Conservation (phyloP, 129 eudicot species). For the Cynara cardunculus region DNA sequence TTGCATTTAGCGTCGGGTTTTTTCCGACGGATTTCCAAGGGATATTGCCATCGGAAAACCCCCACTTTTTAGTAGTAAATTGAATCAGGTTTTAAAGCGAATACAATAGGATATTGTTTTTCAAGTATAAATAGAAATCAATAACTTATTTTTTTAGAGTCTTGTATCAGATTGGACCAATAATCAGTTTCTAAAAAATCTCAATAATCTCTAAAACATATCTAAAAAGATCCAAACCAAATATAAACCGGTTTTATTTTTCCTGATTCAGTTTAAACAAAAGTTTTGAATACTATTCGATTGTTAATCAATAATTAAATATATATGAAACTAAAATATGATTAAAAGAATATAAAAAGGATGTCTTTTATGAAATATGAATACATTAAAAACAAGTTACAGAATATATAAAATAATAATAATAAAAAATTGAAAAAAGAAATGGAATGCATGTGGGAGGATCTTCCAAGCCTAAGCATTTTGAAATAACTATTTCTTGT, state of each 20-base stretch:
- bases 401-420: too few species aligned
- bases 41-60: too few species aligned
- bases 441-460: slow-evolving; percentile 16
- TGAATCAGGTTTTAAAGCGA: neutral
- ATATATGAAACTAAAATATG: too few species aligned
- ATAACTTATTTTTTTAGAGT: neutral
- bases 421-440: neutral
- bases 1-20: too few species aligned
- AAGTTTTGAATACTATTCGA: neutral
- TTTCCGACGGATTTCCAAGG: too few species aligned
- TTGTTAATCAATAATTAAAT: neutral
- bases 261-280: neutral
- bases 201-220: too few species aligned
- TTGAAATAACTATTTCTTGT: slow-evolving; percentile 6
- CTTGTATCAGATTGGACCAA: too few species aligned
- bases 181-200: too few species aligned
- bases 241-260: too few species aligned
- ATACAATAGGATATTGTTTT: too few species aligned
- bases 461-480: slow-evolving; percentile 5
- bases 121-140: neutral
- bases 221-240: neutral
- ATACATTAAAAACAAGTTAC: neutral
- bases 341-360: neutral
- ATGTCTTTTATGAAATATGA: neutral
- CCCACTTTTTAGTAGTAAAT: too few species aligned